A percentile compares a stretch with the other conserved stretches of the same genome.
These are phyloP conservation scores for Apostasia shenzhenica DNA, from an alignment of 106 monocot species.

Conservation along the genomic window DNA sequence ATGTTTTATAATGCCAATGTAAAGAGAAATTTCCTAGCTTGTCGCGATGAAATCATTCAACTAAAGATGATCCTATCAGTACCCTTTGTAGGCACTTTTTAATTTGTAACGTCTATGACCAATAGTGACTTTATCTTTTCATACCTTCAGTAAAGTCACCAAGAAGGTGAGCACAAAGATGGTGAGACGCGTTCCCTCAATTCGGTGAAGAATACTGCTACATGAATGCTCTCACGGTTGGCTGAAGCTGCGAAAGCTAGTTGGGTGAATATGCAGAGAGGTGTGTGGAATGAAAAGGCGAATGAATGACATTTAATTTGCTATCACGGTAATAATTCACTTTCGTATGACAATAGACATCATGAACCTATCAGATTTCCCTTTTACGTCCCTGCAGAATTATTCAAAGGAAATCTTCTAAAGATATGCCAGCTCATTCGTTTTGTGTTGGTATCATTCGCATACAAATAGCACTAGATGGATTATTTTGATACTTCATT, in stretches of 20 bases:
- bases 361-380: background rate
- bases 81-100: no score
- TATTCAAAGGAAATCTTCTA: no score
- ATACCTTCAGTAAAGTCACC: conserved; percentile 14
- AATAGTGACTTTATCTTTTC: background rate
- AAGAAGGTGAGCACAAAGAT: conserved; percentile 23
- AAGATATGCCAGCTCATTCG: no score
- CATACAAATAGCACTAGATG: no score
- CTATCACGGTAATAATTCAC: conserved; percentile 66
- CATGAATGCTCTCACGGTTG: conserved; percentile 32
- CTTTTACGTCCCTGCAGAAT: no score
- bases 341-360: background rate
- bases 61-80: background rate
- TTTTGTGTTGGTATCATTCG: no score
- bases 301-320: conserved; percentile 72
- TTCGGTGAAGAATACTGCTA: conserved; percentile 17
- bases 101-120: no score
- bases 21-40: background rate
- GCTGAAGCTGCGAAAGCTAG: conserved; percentile 80
- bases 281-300: conserved; percentile 96
- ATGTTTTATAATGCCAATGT: background rate
- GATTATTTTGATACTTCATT: no score
- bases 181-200: conserved; percentile 14
- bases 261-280: conserved; percentile 94
- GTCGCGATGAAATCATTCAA: background rate